Evolutionary conservation across 768 basidiomycete species (phyloP), one percentile per base, ranked within the genome.

Genomic region (Leccinum truebloodii): DNA sequence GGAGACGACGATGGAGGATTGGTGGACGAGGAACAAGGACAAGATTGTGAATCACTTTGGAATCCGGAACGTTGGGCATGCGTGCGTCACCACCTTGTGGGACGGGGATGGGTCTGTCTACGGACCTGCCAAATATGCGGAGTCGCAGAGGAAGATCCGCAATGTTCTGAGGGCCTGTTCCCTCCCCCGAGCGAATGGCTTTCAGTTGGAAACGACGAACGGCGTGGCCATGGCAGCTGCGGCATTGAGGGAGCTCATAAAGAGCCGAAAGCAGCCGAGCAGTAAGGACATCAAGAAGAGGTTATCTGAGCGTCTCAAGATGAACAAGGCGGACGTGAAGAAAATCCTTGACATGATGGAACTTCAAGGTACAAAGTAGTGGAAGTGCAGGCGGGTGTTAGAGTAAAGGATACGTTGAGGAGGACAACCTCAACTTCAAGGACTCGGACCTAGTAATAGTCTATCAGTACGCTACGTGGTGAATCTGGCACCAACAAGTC

Each of bases 41-140:
- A 14, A 6, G 0, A 22, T 14, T 9, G 60, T 72, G 8, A 26
- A 46, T 10, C 13, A 8, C 1, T 59, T 54, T 30, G 63, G 63
- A 1, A 63, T 73, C 46, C 20, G 30, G 28, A 65, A 55, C 58
- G 41, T 51, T 22, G 67, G 61, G 1, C 69, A 71, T 26, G 72
- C 64, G 4, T 74, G 73, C 52, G 54, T 69, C 9, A 65, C 66
- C 1, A 55, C 63, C 0, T 54, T 63, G 41, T 1, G 10, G 41
- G n/a, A 20, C 10, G 41, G 41, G 9, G 2, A 44, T 20, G 41
- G 5, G 41, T 20, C 37, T 7, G 16, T 39, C n/a, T 2, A 44
- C 10, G n/a, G 41, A 44, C 41, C 9, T n/a, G 16, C 16, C 24
- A 61, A 66, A 28, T 66, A 65, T 14, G 3, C 14, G 4, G 58